phyloP scores from a whole-genome alignment of 176 grass and related monocot species.

The Leersia perrieri region DNA sequence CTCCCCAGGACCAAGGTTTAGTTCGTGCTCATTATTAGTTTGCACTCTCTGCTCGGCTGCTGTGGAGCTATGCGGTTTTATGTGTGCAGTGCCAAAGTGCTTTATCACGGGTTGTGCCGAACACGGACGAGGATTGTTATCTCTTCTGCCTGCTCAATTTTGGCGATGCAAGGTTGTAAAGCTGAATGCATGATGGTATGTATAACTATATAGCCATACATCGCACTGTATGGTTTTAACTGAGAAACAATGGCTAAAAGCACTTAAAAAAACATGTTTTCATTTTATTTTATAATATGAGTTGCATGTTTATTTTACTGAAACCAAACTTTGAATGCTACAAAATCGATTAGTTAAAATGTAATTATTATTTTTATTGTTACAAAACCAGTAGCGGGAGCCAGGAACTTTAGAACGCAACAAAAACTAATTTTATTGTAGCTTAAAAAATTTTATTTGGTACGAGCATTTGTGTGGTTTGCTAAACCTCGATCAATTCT shows the following conservation, averaged over 20 bases:
- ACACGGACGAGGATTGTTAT: not conserved
- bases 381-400: not conserved
- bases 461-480: no score
- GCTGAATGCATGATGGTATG: not conserved
- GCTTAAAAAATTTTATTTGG: no score
- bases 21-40: constrained; percentile 10
- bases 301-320: no score
- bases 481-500: not conserved
- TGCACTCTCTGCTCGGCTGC: not conserved
- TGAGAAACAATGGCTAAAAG: no score
- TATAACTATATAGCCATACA: no score
- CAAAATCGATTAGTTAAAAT: not conserved
- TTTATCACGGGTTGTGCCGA: not conserved
- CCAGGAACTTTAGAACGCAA: not conserved
- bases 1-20: not conserved
- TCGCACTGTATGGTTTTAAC: no score
- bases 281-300: no score
- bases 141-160: not conserved
- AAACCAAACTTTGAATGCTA: no score
- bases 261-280: no score
- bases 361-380: not conserved
- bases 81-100: not conserved
- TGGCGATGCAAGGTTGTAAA: not conserved
- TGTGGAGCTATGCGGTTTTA: not conserved
- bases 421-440: not conserved